A percentile compares a stretch with the other conserved stretches of the same genome.
phyloP scores from a whole-genome alignment of 768 basidiomycete species.

The Holtermannia corniformis region DNA sequence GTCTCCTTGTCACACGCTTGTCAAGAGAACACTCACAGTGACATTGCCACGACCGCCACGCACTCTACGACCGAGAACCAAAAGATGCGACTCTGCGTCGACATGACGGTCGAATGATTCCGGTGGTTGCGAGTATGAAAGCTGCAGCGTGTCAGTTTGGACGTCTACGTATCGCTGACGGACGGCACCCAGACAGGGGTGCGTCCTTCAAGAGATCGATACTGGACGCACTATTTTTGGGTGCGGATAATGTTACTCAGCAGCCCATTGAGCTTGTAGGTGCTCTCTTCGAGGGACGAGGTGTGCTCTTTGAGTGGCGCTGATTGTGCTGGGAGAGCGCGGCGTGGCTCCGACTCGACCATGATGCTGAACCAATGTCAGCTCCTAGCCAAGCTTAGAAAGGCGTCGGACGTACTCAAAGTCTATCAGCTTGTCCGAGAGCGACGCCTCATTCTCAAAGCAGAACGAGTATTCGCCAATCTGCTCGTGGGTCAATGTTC shows the following conservation, averaged over 20 bases:
- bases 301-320: constrained; percentile 80
- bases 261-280: constrained; percentile 80
- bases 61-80: constrained; percentile 87
- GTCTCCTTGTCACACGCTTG: not conserved
- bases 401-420: constrained; percentile 52
- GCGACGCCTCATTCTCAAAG: constrained; percentile 96
- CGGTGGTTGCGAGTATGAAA: constrained; percentile 91
- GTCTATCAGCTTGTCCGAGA: constrained; percentile 70
- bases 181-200: not conserved
- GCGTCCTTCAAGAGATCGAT: too few species aligned
- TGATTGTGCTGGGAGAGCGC: constrained; percentile 77
- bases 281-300: constrained; percentile 84
- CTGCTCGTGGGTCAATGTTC: constrained; percentile 5
- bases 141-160: constrained; percentile 44
- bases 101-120: constrained; percentile 84
- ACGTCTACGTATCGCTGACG: not conserved
- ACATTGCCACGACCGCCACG: constrained; percentile 63
- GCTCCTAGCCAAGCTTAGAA: not conserved
- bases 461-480: constrained; percentile 64
- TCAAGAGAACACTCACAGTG: constrained; percentile 53
- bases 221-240: constrained; percentile 72
- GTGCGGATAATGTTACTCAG: constrained; percentile 81
- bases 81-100: constrained; percentile 82
- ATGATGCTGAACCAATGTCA: constrained; percentile 63
- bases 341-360: constrained; percentile 89